Percentiles rank a stretch among this genome's conserved stretches.
These are phyloP conservation scores for Colletotrichum incanum DNA, from an alignment of 2,329 filamentous ascomycete species.

Conservation along the genomic window DNA sequence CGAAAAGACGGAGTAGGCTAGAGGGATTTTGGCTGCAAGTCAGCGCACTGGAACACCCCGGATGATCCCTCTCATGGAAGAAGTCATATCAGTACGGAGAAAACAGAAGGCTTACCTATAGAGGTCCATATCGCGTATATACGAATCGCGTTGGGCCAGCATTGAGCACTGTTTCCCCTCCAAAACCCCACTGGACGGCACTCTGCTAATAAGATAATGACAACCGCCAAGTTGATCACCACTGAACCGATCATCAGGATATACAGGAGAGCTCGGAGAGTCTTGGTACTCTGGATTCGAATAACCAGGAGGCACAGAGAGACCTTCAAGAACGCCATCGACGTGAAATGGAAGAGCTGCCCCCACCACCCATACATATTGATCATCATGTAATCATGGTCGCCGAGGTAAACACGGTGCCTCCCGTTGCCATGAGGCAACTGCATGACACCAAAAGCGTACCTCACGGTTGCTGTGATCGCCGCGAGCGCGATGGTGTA, in stretches of 20 bases:
- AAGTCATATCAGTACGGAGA: too few relatives aligned
- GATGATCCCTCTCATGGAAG: too few relatives aligned
- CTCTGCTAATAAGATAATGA: conserved; percentile 53
- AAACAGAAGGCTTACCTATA: conserved; percentile 44
- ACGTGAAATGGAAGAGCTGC: conserved; percentile 57
- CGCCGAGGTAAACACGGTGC: conserved; percentile 54
- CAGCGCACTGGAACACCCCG: too few relatives aligned
- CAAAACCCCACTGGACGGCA: conserved; percentile 48
- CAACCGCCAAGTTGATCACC: conserved; percentile 51
- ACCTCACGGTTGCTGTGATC: conserved; percentile 50
- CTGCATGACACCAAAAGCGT: conserved; percentile 52
- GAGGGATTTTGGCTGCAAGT: too few relatives aligned
- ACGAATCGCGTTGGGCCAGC: conserved; percentile 51
- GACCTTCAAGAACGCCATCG: conserved; percentile 57
- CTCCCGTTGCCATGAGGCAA: conserved; percentile 55
- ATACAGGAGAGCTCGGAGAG: conserved; percentile 50
- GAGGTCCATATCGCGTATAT: conserved; percentile 54
- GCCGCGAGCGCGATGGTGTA: conserved; percentile 52
- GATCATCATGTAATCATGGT: conserved; percentile 51
- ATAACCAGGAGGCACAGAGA: conserved; percentile 59
- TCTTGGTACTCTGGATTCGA: conserved; percentile 56
- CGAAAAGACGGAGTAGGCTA: conserved; percentile 48
- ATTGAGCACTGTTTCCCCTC: conserved; percentile 38
- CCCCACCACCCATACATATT: conserved; percentile 57
- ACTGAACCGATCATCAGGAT: conserved; percentile 50